A percentile compares a stretch with the other conserved stretches of the same genome.
These are phyloP conservation scores for Carallia pectinifolia DNA, from an alignment of 345 rosid species.

Conservation along the genomic window DNA sequence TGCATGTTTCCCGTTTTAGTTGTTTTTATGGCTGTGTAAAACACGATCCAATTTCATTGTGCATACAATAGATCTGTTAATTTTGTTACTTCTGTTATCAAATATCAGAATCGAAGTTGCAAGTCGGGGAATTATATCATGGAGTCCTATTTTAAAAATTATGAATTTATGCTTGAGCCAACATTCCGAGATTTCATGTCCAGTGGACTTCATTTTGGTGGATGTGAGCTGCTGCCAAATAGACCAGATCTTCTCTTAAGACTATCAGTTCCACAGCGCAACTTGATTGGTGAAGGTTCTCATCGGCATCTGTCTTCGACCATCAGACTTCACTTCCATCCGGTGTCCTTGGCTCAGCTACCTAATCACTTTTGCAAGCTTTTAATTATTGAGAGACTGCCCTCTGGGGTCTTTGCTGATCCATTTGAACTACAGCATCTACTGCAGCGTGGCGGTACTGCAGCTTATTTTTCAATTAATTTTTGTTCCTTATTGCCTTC, in stretches of 20 bases:
- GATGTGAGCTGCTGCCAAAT: conserved; percentile 30
- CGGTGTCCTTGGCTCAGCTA: conserved; percentile 19
- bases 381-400: conserved; percentile 63
- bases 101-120: conserved; percentile 32
- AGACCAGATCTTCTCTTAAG: conserved; percentile 18
- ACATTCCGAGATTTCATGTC: conserved; percentile 44
- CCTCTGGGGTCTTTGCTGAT: conserved; percentile 82
- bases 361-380: conserved; percentile 38
- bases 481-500: not conserved
- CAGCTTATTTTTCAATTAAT: not conserved
- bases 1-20: not conserved
- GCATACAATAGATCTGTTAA: not conserved
- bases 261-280: conserved; percentile 38
- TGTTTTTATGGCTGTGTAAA: not conserved
- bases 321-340: conserved; percentile 38
- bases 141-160: conserved; percentile 55
- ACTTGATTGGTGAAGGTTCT: conserved; percentile 78
- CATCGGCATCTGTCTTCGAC: conserved; percentile 69
- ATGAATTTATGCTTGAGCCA: conserved; percentile 39
- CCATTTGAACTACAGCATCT: conserved; percentile 87
- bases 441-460: conserved; percentile 47
- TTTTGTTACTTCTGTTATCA: not conserved
- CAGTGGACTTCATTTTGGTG: conserved; percentile 25
- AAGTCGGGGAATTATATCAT: conserved; percentile 39
- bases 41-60: not conserved